Evolutionary conservation across 140 eudicot species (phyloP).

Genomic region (Cichorium intybus): DNA sequence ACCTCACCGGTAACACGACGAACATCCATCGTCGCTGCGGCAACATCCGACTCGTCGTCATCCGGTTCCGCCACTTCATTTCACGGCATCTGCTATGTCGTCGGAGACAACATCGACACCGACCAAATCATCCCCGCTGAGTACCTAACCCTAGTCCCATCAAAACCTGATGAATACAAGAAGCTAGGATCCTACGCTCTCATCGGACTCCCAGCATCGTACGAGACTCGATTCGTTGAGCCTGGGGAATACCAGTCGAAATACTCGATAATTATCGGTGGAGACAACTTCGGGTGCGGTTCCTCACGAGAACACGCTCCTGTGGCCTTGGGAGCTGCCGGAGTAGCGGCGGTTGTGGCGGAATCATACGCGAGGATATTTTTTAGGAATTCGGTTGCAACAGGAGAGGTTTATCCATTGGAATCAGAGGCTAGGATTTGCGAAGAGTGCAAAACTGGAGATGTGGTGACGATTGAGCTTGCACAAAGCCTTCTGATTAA

Average conservation of each 20-base stretch:
- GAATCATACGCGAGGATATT: constrained; percentile 95
- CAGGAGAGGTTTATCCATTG: constrained; percentile 92
- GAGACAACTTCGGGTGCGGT: constrained; percentile 94
- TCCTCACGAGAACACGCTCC: constrained; percentile 98
- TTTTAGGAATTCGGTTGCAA: constrained; percentile 89
- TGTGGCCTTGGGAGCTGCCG: constrained; percentile 89
- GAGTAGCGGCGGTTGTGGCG: constrained; percentile 86
- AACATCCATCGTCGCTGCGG: constrained; percentile 27
- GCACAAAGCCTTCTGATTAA: constrained; percentile 62
- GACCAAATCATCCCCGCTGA: constrained; percentile 98
- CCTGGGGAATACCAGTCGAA: constrained; percentile 48
- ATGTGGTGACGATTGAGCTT: constrained; percentile 84
- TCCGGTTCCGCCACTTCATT: constrained; percentile 44
- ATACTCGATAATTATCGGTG: constrained; percentile 71
- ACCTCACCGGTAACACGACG: constrained; percentile 10
- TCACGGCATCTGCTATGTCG: constrained; percentile 90
- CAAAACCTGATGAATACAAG: constrained; percentile 90
- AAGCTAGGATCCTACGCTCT: constrained; percentile 93
- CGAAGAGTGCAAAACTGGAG: constrained; percentile 92
- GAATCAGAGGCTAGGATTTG: constrained; percentile 85
- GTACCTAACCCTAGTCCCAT: constrained; percentile 89
- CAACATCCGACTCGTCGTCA: constrained; percentile 29
- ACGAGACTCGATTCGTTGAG: constrained; percentile 61
- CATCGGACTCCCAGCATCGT: constrained; percentile 62
- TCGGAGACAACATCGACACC: constrained; percentile 94